Base-by-base conservation (phyloP, 2,329 filamentous ascomycete genomes). In the Sporothrix variecibatus region DNA sequence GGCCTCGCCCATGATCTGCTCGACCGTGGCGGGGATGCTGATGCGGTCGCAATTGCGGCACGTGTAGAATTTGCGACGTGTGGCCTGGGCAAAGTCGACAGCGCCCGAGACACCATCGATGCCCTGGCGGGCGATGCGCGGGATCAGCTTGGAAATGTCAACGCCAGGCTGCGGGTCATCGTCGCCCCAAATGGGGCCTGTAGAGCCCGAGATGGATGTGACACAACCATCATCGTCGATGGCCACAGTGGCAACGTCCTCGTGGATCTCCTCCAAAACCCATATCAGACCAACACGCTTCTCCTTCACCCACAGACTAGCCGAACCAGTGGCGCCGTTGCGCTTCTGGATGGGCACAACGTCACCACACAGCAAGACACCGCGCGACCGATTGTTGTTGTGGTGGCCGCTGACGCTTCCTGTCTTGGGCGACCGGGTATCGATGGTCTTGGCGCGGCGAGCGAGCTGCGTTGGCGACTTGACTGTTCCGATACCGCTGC, bases 261-360 rank as follows among this genome's bases (percentile, higher is more conserved):
- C 96, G 73, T 95, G 94, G 75, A 99, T 98, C 83, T 99, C 96
- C 81, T 99, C 96, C 1, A 99, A 84, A 9, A 99, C 96, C 96
- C 96, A 99, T 75, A 99, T 98, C 75, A 99, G 84, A 11, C 95
- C 95, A 71, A 94, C 91, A 68, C 92, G 90, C 83, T 99, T 99
- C 82, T 99, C 96, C 84, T 99, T 99, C 3, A 99, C 96, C 96
- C 96, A 99, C 53, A 99, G 85, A 82, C 95, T 98, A 51, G 96
- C 96, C 74, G 96, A 95, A 1, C 96, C 96, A 4, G 92, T 95
- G 12, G 92, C 89, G 3, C 96, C 96, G 79, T 99, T 97, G 75
- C 96, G 90, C 83, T 98, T 99, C 81, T 95, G 93, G 75, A 99
- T 99, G 0, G 96, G 96, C 23, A 99, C 94, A n/a, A 99, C 95